phyloP scores from a whole-genome alignment of 2,329 filamentous ascomycete genomes.

The Gnomoniopsis sp. region DNA sequence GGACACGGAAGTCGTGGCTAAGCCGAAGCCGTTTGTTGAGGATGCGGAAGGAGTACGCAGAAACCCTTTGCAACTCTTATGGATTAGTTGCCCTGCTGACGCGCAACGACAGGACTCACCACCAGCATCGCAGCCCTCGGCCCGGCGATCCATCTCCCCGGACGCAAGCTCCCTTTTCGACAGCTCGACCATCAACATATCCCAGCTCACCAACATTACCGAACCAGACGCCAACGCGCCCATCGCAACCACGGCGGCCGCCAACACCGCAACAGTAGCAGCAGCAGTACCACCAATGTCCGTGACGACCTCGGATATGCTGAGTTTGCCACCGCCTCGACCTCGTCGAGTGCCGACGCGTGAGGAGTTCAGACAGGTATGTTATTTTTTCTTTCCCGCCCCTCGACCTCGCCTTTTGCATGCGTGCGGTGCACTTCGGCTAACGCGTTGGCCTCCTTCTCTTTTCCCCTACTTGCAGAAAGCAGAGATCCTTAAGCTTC shows the following conservation, averaged over 20 bases:
- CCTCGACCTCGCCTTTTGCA: not conserved
- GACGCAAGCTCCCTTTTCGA: conserved; percentile 50
- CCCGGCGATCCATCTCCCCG: conserved; percentile 31
- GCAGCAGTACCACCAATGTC: not conserved
- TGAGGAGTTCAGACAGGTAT: conserved; percentile 51
- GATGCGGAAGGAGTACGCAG: conserved; percentile 9
- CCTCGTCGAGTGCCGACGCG: conserved; percentile 37
- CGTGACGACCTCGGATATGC: not conserved
- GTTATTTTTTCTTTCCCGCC: conserved; percentile 10
- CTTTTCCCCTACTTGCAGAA: conserved; percentile 37
- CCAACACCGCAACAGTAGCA: conserved; percentile 1
- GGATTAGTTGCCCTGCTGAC: not conserved
- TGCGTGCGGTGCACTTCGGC: not conserved
- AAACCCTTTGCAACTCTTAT: not conserved
- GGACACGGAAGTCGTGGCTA: not conserved
- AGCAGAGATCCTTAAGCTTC: conserved; percentile 63
- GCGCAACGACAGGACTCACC: conserved; percentile 9
- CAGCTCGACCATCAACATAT: conserved; percentile 42
- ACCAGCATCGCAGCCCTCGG: conserved; percentile 6
- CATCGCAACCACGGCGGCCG: conserved; percentile 16
- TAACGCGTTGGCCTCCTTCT: not conserved
- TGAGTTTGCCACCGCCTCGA: conserved; percentile 18
- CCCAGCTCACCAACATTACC: conserved; percentile 47
- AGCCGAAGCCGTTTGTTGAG: not conserved
- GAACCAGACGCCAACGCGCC: conserved; percentile 38